These are phyloP conservation scores for Solanum acaule DNA, from an alignment of 257 asterid genomes.

Conservation along the genomic window DNA sequence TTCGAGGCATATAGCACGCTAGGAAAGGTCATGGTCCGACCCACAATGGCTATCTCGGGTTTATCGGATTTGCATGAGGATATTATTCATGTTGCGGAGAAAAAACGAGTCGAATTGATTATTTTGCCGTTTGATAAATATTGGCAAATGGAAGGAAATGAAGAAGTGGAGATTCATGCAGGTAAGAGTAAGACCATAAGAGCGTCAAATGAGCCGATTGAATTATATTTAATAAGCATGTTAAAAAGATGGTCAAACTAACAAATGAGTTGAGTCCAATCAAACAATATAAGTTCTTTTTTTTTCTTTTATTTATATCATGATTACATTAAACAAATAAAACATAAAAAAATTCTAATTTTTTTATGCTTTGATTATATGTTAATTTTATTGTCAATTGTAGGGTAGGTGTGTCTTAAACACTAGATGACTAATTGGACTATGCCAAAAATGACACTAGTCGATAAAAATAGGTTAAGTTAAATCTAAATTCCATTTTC, in stretches of 20 bases:
- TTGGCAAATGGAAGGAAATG: slow-evolving; percentile 14
- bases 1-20: slow-evolving; percentile 6
- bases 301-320: too few species aligned
- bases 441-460: not conserved
- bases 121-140: slow-evolving; percentile 23
- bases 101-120: slow-evolving; percentile 13
- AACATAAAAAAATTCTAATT: too few species aligned
- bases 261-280: not conserved
- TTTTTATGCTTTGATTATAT: too few species aligned
- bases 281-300: not conserved
- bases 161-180: slow-evolving; percentile 1
- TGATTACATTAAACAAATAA: not conserved
- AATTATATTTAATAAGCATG: not conserved
- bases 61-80: slow-evolving; percentile 27
- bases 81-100: slow-evolving; percentile 23
- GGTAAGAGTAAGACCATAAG: not conserved
- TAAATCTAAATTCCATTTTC: not conserved
- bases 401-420: not conserved
- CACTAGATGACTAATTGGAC: not conserved
- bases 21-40: slow-evolving; percentile 10
- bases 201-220: not conserved
- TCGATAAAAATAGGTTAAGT: accelerated
- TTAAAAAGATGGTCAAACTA: not conserved
- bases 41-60: slow-evolving; percentile 19
- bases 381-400: not conserved